Conservation (phyloP, 2,329 filamentous ascomycete genomes). For the Metarhizium anisopliae region DNA sequence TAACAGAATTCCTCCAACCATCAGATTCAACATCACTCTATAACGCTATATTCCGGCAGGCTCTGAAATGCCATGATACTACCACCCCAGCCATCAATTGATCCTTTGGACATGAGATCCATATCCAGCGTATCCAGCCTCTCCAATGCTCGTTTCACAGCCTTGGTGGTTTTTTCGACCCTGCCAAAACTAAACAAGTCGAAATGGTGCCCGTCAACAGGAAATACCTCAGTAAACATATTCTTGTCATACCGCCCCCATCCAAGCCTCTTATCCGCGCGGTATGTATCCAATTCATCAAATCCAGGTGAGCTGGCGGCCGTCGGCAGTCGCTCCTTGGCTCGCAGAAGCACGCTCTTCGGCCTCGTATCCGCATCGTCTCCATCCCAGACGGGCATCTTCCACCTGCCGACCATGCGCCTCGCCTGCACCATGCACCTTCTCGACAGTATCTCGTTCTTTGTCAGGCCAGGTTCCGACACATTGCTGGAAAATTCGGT, state of each 20-base stretch:
- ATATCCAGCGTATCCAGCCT: not conserved
- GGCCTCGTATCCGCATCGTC: slow-evolving; percentile 22
- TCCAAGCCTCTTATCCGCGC: slow-evolving; percentile 33
- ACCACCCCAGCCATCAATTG: not conserved
- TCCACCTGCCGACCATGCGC: slow-evolving; percentile 31
- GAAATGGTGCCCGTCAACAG: slow-evolving; percentile 44
- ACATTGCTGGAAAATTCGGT: slow-evolving; percentile 6
- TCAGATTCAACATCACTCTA: too few relatives aligned
- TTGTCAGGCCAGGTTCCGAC: slow-evolving; percentile 21
- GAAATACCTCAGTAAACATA: slow-evolving; percentile 36
- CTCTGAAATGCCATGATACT: not conserved
- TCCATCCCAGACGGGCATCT: slow-evolving; percentile 28
- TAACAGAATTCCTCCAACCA: too few relatives aligned
- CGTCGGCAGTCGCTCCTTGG: slow-evolving; percentile 29
- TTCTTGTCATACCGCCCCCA: slow-evolving; percentile 38
- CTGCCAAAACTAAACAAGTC: slow-evolving; percentile 30
- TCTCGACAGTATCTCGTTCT: slow-evolving; percentile 25
- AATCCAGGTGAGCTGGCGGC: slow-evolving; percentile 12
- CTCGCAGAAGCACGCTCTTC: slow-evolving; percentile 35
- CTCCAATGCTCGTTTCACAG: slow-evolving; percentile 13
- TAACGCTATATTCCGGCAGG: too few relatives aligned
- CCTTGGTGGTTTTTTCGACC: slow-evolving; percentile 17
- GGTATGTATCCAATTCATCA: slow-evolving; percentile 33
- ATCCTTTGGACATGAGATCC: not conserved
- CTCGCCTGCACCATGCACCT: slow-evolving; percentile 33